Base-by-base conservation (phyloP, 768 basidiomycete species). In the Boletus sp. region DNA sequence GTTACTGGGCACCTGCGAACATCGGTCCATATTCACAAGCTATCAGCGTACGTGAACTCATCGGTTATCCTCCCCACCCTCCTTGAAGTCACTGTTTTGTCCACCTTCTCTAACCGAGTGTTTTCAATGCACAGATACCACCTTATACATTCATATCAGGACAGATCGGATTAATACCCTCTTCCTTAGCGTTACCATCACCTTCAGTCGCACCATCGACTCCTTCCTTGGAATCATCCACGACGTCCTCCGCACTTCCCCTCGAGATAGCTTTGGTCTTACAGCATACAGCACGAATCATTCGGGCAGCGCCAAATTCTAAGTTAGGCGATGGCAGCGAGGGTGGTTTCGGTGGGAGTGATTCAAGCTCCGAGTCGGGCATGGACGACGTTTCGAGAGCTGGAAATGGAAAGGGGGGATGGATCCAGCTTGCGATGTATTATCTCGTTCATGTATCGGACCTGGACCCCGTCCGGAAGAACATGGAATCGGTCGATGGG, bases 1-100 rank as follows among this genome's bases (percentile, higher is more conserved):
- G 96, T 71, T 98, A 98, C 67, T 99, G 97, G 97, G 97, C 95
- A 29, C 94, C 97, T 12, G 97, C 97, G 10, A 99, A 98, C 70
- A 98, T 99, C 53, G 97, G 97, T 0, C 97, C 97, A 5, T 99
- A 99, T 72, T 97, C 94, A 5, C 97, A 99, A 73, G 90, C 93
- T 2, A 83, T 98, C 61, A 77, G 80, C 50, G 96, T 95, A 52
- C 64, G 85, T 74, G 52, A 42, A 49, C 60, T 52, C 18, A 12
- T 51, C 7, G 7, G 28, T 33, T 42, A 33, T 45, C 32, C 17
- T 33, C 41, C 28, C 6, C 50, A 15, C 24, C 24, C 24, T 28
- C 28, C 35, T n/a, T 41, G 10, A 14, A n/a, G 33, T n/a, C 17
- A 17, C 44, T 7, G 36, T 7, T 5, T 28, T 24, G n/a, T 47